Evolutionary conservation across 331 rosid species (phyloP), one percentile per base, ranked within the genome.

Genomic region (Malus hybrid): DNA sequence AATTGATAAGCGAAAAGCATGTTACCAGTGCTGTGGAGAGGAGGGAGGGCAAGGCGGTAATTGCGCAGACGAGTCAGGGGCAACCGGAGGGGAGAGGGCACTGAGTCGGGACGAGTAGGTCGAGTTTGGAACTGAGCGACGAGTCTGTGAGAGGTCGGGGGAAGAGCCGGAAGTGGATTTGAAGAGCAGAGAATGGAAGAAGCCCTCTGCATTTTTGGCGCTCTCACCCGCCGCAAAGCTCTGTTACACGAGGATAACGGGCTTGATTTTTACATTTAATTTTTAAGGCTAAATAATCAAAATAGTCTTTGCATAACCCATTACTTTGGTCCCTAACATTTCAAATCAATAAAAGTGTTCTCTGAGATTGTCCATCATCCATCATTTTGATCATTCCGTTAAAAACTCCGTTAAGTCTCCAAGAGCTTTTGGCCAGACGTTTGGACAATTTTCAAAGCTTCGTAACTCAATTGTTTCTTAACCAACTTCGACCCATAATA

Each of bases 21-120:
- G 33, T 26, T 86, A 86, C 92, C 86, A 55, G 84, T 76, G 84
- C 78, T 63, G 48, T 58, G 84, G 63, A 70, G 71, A 24, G 86
- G 79, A 62, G 68, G 75, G 73, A 81, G 75, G 20, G 80, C 24
- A 78, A 73, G 48, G 72, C 68, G 87, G 70, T 75, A 84, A 63
- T 61, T 58, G n/a, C 66, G 82, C 42, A 78, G 80, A 65, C 63
- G 83, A 78, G 63, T 64, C 55, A 55, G 78, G 71, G 78, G 73
- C 33, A 80, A 76, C 4, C 77, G 77, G 70, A 77, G 33, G 5
- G 82, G 15, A 32, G 78, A 34, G 69, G 70, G 79, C 61, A 39
- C 52, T 29, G 73, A 14, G 2, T 73, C 33, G 10, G 60, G 11
- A 14, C 73, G 73, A 26, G 82, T 33, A 8, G 61, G 79, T 29